Percentiles rank a stretch among this genome's conserved stretches.
These are phyloP conservation scores for Sambucus nigra DNA, from an alignment of 129 eudicot species.

Conservation along the genomic window DNA sequence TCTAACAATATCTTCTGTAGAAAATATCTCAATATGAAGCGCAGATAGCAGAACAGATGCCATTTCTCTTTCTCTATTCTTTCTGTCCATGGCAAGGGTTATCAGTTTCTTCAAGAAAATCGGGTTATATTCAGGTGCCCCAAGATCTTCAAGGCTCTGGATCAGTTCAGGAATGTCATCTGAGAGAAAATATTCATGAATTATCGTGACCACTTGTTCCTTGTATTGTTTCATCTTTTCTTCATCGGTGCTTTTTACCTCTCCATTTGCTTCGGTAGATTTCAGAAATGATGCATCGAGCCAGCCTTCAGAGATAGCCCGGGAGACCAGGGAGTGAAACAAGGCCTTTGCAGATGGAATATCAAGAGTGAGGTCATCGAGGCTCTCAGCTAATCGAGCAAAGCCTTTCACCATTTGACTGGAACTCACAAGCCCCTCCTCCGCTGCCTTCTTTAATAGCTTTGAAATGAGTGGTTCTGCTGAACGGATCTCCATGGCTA, in stretches of 20 bases:
- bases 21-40: conserved; percentile 73
- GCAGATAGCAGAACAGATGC: conserved; percentile 82
- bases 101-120: conserved; percentile 69
- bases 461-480: conserved; percentile 59
- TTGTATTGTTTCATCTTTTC: conserved; percentile 62
- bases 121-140: conserved; percentile 60
- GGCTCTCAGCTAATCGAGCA: conserved; percentile 64
- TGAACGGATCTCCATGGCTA: conserved; percentile 77
- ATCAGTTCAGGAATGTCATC: conserved; percentile 91
- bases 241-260: conserved; percentile 25
- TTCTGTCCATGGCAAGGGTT: conserved; percentile 85
- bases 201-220: conserved; percentile 57
- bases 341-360: conserved; percentile 66
- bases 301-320: conserved; percentile 60
- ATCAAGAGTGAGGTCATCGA: conserved; percentile 88
- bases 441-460: conserved; percentile 70
- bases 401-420: conserved; percentile 89
- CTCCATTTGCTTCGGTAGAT: conserved; percentile 28
- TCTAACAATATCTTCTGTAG: conserved; percentile 75
- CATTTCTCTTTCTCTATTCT: conserved; percentile 89
- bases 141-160: conserved; percentile 61
- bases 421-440: conserved; percentile 79
- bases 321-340: conserved; percentile 42
- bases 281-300: conserved; percentile 57
- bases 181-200: conserved; percentile 80